phyloP scores from a whole-genome alignment of 805 yeast species.

The Teunomyces gatunensis region DNA sequence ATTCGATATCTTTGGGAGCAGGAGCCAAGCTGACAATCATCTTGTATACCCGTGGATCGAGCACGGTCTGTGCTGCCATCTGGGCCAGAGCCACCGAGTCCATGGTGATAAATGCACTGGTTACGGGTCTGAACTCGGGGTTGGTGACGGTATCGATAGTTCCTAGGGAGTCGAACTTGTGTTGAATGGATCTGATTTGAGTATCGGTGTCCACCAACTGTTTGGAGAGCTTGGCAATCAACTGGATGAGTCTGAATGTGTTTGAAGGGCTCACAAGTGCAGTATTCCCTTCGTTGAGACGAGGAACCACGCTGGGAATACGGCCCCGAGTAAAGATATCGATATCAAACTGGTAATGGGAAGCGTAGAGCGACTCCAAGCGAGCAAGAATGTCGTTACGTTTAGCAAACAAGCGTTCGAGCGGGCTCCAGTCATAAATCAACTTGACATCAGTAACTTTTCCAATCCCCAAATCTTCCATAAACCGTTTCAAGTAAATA shows the following conservation, averaged over 20 bases:
- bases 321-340: slow-evolving; percentile 34
- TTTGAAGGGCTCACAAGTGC: slow-evolving; percentile 2
- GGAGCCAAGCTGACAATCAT: slow-evolving; percentile 43
- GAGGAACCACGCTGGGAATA: slow-evolving; percentile 32
- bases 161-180: slow-evolving; percentile 28
- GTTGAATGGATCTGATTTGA: slow-evolving; percentile 33
- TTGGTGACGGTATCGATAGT: slow-evolving; percentile 25
- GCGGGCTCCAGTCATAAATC: slow-evolving; percentile 44
- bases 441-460: slow-evolving; percentile 50
- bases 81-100: slow-evolving; percentile 49
- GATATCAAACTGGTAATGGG: slow-evolving; percentile 41
- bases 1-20: slow-evolving; percentile 45
- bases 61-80: slow-evolving; percentile 47
- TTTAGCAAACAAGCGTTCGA: slow-evolving; percentile 36
- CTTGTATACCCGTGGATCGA: slow-evolving; percentile 45
- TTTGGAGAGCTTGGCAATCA: slow-evolving; percentile 32
- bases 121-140: slow-evolving; percentile 36
- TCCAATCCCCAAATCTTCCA: slow-evolving; percentile 56
- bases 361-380: slow-evolving; percentile 44
- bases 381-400: slow-evolving; percentile 27
- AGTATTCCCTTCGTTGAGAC: slow-evolving; percentile 9
- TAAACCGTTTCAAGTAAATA: slow-evolving; percentile 42
- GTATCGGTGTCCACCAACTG: slow-evolving; percentile 36
- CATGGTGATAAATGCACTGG: slow-evolving; percentile 49
- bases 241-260: slow-evolving; percentile 11